Percentiles rank a stretch among this genome's conserved stretches.
Conservation (phyloP, 345 rosid genomes). For the Hibiscus syriacus region DNA sequence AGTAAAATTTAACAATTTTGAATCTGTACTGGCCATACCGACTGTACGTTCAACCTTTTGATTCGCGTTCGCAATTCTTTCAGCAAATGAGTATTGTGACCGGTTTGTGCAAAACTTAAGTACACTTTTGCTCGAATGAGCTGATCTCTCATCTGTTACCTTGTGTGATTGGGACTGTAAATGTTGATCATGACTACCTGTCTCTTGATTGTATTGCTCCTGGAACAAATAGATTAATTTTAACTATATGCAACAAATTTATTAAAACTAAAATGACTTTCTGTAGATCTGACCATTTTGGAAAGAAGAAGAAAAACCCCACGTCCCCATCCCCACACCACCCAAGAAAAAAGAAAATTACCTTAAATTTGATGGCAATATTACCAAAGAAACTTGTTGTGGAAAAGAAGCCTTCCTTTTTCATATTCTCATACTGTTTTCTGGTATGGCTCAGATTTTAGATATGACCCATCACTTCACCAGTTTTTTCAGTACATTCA, state of each 20-base stretch:
- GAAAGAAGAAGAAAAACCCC: not conserved
- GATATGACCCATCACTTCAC: not conserved
- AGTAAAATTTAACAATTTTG: no score
- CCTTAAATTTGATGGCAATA: not conserved
- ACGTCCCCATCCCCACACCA: not conserved
- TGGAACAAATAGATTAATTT: conserved; percentile 13
- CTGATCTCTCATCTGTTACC: conserved; percentile 65
- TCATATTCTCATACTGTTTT: not conserved
- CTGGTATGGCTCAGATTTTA: not conserved
- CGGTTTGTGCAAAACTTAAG: conserved; percentile 53
- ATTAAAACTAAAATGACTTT: conserved; percentile 3
- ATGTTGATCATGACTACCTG: conserved; percentile 25
- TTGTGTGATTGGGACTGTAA: conserved; percentile 22
- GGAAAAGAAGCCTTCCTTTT: not conserved
- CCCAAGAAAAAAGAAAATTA: not conserved
- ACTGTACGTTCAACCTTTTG: conserved; percentile 60
- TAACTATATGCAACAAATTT: not conserved
- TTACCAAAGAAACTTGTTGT: not conserved
- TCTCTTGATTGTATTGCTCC: no score
- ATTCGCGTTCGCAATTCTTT: conserved; percentile 66
- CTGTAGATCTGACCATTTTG: not conserved
- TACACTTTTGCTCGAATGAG: conserved; percentile 71
- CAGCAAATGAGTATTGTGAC: conserved; percentile 62
- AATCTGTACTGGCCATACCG: conserved; percentile 55
- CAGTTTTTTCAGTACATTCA: not conserved